A percentile compares a stretch with the other conserved stretches of the same genome.
Conservation (phyloP, 129 eudicot species). For the Lactuca saligna region DNA sequence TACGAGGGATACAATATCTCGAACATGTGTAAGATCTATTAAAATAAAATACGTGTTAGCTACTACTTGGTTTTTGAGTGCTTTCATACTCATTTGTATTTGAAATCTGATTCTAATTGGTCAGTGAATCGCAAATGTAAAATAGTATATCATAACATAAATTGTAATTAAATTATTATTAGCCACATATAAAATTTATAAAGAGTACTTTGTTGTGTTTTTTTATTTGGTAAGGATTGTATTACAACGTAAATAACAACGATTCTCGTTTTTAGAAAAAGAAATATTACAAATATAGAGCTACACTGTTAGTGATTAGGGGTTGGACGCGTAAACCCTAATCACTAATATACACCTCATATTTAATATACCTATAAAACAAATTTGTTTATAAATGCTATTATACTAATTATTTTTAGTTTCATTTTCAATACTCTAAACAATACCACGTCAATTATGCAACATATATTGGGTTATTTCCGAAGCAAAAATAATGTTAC, state of each 20-base stretch:
- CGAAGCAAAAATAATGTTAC: no score
- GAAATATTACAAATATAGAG: neutral
- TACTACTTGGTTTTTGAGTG: neutral
- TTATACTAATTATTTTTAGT: no score
- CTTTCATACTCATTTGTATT: conserved; percentile 11
- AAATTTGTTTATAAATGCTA: no score
- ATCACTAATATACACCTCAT: no score
- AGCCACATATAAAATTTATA: neutral
- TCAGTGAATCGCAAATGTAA: neutral
- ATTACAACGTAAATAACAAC: neutral
- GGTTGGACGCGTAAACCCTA: no score
- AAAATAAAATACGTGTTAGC: no score
- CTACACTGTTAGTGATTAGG: neutral
- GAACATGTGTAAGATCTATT: no score
- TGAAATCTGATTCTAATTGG: neutral
- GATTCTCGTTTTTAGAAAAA: neutral
- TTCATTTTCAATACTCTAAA: no score
- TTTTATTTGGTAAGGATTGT: neutral
- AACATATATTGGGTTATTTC: no score
- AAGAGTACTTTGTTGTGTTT: neutral
- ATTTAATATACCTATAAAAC: no score
- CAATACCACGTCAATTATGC: no score
- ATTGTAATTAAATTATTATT: neutral
- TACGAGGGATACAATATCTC: no score
- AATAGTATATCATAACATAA: neutral